A percentile compares a stretch with the other conserved stretches of the same genome.
Conservation (phyloP, 495 filamentous ascomycete species). For the Aspergillus hancockii region DNA sequence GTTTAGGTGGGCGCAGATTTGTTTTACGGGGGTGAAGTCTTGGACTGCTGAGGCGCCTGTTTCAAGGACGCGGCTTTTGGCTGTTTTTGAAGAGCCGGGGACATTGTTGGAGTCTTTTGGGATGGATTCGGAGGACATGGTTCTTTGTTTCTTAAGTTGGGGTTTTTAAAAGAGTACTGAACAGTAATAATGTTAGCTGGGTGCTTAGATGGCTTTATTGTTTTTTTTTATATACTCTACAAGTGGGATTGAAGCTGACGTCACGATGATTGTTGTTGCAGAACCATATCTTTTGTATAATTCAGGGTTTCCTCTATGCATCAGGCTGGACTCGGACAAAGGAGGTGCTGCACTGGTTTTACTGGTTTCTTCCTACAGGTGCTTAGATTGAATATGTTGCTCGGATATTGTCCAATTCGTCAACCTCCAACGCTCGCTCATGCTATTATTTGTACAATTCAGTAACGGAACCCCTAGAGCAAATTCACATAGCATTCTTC, state of each 20-base stretch:
- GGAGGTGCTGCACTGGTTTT: too few species aligned
- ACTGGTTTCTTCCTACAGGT: background rate
- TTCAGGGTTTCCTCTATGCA: background rate
- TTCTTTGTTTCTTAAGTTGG: background rate
- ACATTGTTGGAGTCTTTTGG: conserved; percentile 33
- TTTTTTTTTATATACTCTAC: background rate
- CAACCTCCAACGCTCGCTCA: background rate
- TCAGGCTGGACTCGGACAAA: too few species aligned
- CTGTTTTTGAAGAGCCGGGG: conserved; percentile 52
- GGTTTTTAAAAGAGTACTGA: too few species aligned
- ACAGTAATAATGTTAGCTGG: background rate
- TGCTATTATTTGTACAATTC: background rate
- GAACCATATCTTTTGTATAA: background rate
- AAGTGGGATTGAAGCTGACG: conserved; percentile 14
- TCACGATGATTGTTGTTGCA: conserved; percentile 22
- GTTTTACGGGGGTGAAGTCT: conserved; percentile 71
- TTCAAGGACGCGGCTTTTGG: conserved; percentile 63
- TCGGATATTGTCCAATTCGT: background rate
- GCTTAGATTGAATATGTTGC: background rate
- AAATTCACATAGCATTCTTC: conserved; percentile 72
- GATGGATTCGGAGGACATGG: background rate
- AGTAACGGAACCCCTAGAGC: conserved; percentile 3
- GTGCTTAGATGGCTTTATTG: background rate
- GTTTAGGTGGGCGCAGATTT: conserved; percentile 81
- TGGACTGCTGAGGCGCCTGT: conserved; percentile 63